Percentiles rank a stretch among this genome's conserved stretches.
Evolutionary conservation across 352 stramenopile genomes (phyloP).

Genomic region (Globisporangium nagaii): DNA sequence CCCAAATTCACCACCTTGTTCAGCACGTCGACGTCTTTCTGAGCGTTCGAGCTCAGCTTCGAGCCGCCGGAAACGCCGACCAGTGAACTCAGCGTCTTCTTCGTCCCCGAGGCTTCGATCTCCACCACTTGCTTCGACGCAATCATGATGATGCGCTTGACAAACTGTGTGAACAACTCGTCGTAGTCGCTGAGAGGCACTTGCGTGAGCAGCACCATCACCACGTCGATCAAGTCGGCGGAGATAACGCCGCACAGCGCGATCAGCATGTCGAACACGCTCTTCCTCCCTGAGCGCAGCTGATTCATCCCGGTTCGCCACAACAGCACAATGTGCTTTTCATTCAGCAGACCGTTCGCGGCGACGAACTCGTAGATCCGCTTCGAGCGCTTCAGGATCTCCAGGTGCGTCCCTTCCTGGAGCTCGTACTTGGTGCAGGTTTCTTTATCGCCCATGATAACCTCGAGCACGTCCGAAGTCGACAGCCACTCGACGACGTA

Average conservation of each 20-base stretch:
- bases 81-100: conserved; percentile 67
- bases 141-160: conserved; percentile 71
- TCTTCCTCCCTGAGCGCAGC: conserved; percentile 60
- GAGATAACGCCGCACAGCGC: conserved; percentile 57
- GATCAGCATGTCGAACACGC: conserved; percentile 70
- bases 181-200: conserved; percentile 67
- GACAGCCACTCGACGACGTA: conserved; percentile 79
- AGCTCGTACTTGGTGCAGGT: conserved; percentile 62
- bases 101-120: conserved; percentile 53
- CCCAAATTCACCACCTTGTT: conserved; percentile 71
- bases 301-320: conserved; percentile 73
- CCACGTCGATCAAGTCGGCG: conserved; percentile 69
- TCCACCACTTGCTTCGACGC: conserved; percentile 68
- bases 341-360: conserved; percentile 44
- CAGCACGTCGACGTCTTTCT: conserved; percentile 67
- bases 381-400: conserved; percentile 75
- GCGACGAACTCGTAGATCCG: conserved; percentile 67
- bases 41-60: conserved; percentile 35
- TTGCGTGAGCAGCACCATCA: conserved; percentile 73
- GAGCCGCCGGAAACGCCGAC: conserved; percentile 49
- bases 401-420: conserved; percentile 72
- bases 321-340: conserved; percentile 65
- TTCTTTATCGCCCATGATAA: conserved; percentile 72
- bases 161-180: conserved; percentile 69
- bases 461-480: conserved; percentile 72